Base-by-base conservation (phyloP, 2,329 filamentous ascomycete genomes). In the Westerdykella sp. region DNA sequence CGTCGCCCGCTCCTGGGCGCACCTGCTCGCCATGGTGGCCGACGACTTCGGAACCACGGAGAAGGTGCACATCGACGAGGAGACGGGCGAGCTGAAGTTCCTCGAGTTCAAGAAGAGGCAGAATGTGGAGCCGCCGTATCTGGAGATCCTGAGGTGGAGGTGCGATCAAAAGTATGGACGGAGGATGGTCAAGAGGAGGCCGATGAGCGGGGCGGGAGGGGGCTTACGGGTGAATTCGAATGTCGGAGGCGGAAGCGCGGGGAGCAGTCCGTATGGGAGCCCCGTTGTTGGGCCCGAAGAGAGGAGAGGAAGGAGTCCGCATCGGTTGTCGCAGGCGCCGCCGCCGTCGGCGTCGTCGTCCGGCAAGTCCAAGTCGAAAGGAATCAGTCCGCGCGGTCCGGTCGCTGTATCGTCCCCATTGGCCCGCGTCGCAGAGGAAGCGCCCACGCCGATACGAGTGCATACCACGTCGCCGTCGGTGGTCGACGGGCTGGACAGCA, bases 101-200 rank as follows among this genome's bases (percentile, higher is more conserved):
- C 82, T 86, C 56, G 88, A 95, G 65, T 97, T 97, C 74, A 93
- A 87, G 74, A 59, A 55, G 54, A 79, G 83, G 41, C 80, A 85
- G 53, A 87, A 87, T 42, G 87, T 96, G 42, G 91, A 97, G 69
- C 93, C 93, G 15, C 78, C 84, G 21, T 98, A 97, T 68, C 83
- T 98, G 62, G 91, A 95, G 63, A 95, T 98, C 60, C 73, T 98
- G 56, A 80, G 93, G 55, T 97, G 93, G 89, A 83, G 93, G 63
- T 83, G 85, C 70, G 93, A 98, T 65, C 91, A 97, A 67, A 97
- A 95, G 72, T 85, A 93, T 65, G 91, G 91, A 38, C 73, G 80
- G 43, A 74, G 73, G 53, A 66, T 65, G 28, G 73, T 73, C 39
- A 76, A 71, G 51, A 73, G 70, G 57, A 73, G 73, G 52, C 69